Base-by-base conservation (phyloP, 495 filamentous ascomycete species). In the Xeromyces bisporus region DNA sequence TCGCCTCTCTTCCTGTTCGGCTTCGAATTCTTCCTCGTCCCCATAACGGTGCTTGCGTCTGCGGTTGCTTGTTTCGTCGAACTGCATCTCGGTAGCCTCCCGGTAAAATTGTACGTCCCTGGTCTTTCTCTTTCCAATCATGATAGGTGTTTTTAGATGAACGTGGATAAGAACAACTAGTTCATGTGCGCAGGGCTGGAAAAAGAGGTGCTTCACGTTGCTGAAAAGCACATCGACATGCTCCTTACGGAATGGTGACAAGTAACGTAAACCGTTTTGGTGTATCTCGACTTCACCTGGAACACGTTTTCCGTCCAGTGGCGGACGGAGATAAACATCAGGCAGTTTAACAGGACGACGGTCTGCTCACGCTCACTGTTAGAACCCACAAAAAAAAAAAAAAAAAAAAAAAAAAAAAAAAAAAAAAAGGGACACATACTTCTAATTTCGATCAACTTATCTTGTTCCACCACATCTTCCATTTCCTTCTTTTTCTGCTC, bases 401-500 rank as follows among this genome's bases (percentile, higher is more conserved):
- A 18, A 18, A 53, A 28, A 42, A 24, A 6, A 9, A 20, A 31
- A 8, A 6, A 17, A 12, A 12, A 17, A 23, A 28, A 14, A 14
- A 3, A 20, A 15, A 5, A 9, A 9, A 9, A 9, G 20, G 9
- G 25, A 4, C 4, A 57, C 72, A 58, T 62, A 84, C 78, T 91
- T 59, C 82, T 61, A 33, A 91, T 80, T 55, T 93, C 85, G 40
- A 86, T 55, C 12, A 99, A 71, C 58, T 96, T 96, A 42, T 96
- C 91, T 51, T 96, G 91, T 53, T 96, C 92, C 3, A 99, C 84
- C n/a, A 99, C 91, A 63, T 96, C 91, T 48, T 96, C 91, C 77
- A 99, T 74, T 41, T 99, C 86, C 53, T 99, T 99, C 66, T 93
- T 93, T 52, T 99, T 89, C 46, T 94, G 84, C 48, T 96, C 91